Evolutionary conservation across 805 yeast species (phyloP).

Genomic region (Metschnikowia proteae): DNA sequence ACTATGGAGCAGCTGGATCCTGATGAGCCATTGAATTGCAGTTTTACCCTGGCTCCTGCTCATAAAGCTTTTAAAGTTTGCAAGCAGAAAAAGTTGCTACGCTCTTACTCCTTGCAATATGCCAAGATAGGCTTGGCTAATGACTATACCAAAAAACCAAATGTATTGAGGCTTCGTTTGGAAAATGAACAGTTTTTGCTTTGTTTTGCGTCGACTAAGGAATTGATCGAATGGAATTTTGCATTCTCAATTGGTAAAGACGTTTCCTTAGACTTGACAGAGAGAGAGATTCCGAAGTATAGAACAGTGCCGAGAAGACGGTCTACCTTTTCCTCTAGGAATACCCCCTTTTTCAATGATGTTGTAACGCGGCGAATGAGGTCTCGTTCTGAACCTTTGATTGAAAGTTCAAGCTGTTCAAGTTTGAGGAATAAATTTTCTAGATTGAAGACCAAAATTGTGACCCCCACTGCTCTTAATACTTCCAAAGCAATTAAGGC

Average conservation of each 20-base stretch:
- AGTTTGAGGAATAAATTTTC: constrained; percentile 8
- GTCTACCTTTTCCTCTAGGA: constrained; percentile 34
- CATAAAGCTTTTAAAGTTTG: neutral
- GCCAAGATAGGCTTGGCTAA: constrained; percentile 81
- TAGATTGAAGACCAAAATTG: constrained; percentile 8
- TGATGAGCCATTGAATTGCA: neutral
- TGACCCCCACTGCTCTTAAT: neutral
- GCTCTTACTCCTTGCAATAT: constrained; percentile 77
- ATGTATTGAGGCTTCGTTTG: constrained; percentile 69
- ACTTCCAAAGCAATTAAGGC: neutral
- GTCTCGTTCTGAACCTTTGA: constrained; percentile 12
- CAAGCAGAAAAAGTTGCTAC: constrained; percentile 28
- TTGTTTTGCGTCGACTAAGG: constrained; percentile 57
- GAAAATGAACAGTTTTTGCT: constrained; percentile 81
- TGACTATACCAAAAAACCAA: constrained; percentile 70
- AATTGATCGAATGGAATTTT: constrained; percentile 75
- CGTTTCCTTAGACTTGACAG: constrained; percentile 69
- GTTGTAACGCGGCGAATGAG: constrained; percentile 9
- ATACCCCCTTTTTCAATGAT: constrained; percentile 6
- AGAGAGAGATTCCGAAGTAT: constrained; percentile 69
- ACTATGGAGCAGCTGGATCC: neutral
- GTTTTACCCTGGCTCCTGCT: neutral
- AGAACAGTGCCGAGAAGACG: constrained; percentile 80
- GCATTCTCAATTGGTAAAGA: constrained; percentile 73
- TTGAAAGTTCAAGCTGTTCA: constrained; percentile 7